Evolutionary conservation across 352 stramenopile species (phyloP).

Genomic region (Elongisporangium anandrum): DNA sequence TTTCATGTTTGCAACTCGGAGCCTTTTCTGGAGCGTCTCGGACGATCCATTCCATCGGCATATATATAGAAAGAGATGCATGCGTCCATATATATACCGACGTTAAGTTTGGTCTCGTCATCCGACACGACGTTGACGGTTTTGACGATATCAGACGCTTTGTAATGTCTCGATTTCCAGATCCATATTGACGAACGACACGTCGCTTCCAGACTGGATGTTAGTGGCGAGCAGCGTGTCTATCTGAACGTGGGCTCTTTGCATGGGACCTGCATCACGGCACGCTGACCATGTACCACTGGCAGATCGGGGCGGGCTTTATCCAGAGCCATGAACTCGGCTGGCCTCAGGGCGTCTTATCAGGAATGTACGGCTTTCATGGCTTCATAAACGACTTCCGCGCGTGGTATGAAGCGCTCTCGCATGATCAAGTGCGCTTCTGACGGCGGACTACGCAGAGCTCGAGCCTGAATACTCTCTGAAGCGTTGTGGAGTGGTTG

Average conservation of each 20-base stretch:
- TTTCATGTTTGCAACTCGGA: no score
- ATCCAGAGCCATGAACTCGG: neutral
- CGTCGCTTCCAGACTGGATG: no score
- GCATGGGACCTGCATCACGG: neutral
- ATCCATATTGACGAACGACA: no score
- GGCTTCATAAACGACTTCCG: neutral
- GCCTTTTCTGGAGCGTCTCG: no score
- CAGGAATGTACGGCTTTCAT: neutral
- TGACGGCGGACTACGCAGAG: neutral
- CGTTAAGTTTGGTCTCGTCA: no score
- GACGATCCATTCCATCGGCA: no score
- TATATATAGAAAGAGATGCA: no score
- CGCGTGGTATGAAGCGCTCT: neutral
- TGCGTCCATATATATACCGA: no score
- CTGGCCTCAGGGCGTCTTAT: neutral
- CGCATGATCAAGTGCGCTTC: neutral
- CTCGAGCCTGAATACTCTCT: neutral
- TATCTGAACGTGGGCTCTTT: neutral
- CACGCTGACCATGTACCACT: neutral
- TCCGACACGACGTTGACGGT: no score
- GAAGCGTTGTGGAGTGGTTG: neutral
- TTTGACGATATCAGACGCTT: no score
- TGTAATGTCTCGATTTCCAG: no score
- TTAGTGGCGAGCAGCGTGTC: neutral
- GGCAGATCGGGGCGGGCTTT: neutral